phyloP scores from a whole-genome alignment of 192 early-diverging fungal genomes.

The Backusella circina region DNA sequence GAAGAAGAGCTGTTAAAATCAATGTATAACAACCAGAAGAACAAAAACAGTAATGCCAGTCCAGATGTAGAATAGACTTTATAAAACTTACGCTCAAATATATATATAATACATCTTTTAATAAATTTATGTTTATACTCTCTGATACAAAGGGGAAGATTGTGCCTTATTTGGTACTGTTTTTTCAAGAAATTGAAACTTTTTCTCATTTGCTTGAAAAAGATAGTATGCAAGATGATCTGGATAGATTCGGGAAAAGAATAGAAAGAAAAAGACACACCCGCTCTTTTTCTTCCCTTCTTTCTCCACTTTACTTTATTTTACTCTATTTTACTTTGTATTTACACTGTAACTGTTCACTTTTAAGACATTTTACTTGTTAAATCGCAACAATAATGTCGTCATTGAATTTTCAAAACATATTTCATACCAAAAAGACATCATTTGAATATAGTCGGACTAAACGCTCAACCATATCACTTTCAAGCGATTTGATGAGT shows the following conservation, averaged over 20 bases:
- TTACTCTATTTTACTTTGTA: neutral
- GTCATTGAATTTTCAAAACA: neutral
- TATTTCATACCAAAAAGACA: neutral
- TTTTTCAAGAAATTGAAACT: too few species aligned
- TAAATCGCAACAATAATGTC: neutral
- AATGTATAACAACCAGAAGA: conserved; percentile 28
- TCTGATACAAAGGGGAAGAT: neutral
- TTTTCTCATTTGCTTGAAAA: too few species aligned
- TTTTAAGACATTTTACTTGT: neutral
- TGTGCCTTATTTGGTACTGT: neutral
- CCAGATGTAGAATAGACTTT: neutral
- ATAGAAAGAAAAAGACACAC: neutral
- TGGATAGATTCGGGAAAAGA: neutral
- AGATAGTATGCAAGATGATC: neutral
- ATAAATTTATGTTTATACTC: neutral
- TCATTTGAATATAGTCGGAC: neutral
- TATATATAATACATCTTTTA: neutral
- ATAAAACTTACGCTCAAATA: neutral
- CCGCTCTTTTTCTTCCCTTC: neutral
- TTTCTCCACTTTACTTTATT: neutral
- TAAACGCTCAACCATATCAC: neutral
- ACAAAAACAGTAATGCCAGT: neutral
- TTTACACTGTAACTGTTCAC: neutral
- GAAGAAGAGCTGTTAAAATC: conserved; percentile 58
- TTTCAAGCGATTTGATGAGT: neutral